Evolutionary conservation across 2,329 filamentous ascomycete species (phyloP).

Genomic region (Knufia petricola): DNA sequence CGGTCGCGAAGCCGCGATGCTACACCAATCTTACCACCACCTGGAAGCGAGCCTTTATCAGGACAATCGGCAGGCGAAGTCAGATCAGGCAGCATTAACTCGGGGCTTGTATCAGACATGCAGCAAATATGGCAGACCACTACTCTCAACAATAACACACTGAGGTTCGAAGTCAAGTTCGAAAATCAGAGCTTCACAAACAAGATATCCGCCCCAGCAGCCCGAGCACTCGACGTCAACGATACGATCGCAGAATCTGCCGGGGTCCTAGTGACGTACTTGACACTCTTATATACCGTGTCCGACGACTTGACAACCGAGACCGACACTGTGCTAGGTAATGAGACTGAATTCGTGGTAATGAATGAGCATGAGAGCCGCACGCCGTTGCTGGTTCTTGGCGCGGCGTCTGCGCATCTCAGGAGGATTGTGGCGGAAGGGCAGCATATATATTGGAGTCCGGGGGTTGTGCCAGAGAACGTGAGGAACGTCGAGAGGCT

Average conservation of each 20-base stretch:
- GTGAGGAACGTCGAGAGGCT: not conserved
- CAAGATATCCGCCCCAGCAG: constrained; percentile 1
- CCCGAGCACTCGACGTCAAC: constrained; percentile 2
- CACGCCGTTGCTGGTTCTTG: not conserved
- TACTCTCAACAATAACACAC: not conserved
- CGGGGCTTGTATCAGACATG: not conserved
- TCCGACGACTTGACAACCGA: not conserved
- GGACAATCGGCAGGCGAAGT: not conserved
- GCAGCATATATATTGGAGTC: constrained; percentile 4
- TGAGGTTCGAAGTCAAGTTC: constrained; percentile 3
- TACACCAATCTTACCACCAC: not conserved
- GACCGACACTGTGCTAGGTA: not conserved
- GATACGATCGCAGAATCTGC: not conserved
- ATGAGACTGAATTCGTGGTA: constrained; percentile 6
- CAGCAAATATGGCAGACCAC: constrained; percentile 3
- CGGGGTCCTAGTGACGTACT: not conserved
- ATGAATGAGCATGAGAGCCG: constrained; percentile 7
- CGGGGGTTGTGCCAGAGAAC: constrained; percentile 4
- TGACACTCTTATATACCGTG: constrained; percentile 3
- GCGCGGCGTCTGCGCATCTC: not conserved
- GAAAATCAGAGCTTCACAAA: constrained; percentile 3
- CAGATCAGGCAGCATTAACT: not conserved
- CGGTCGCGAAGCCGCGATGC: not conserved
- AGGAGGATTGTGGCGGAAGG: constrained; percentile 1
- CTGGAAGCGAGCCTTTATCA: not conserved